These are phyloP conservation scores for Urostyla sp. DNA, from an alignment of 73 alveolate genomes.

Conservation along the genomic window DNA sequence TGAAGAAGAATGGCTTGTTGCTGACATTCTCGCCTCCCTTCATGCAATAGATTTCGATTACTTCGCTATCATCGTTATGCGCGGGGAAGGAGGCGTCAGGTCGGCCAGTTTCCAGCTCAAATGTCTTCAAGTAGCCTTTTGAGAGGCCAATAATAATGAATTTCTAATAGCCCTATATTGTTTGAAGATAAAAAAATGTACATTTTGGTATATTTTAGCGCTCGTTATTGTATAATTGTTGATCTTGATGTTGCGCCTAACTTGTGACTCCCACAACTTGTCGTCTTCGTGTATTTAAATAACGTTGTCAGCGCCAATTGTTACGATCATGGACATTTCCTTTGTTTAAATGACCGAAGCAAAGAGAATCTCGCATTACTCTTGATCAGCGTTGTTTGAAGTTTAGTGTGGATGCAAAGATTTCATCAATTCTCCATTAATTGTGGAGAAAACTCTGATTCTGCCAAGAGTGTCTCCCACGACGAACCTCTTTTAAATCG, in stretches of 20 bases:
- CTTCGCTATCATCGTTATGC: conserved; percentile 13
- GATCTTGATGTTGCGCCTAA: conserved; percentile 21
- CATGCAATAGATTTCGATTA: conserved; percentile 23
- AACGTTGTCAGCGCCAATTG: conserved; percentile 56
- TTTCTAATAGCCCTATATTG: too few relatives aligned
- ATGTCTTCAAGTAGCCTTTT: conserved; percentile 22
- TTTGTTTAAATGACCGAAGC: conserved; percentile 16
- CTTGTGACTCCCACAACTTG: conserved; percentile 4
- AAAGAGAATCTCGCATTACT: conserved; percentile 54
- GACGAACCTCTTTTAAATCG: conserved; percentile 72
- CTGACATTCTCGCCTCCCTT: too few relatives aligned
- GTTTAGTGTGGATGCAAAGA: conserved; percentile 46
- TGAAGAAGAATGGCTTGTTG: conserved; percentile 39
- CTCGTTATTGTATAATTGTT: conserved; percentile 2
- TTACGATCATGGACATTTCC: conserved; percentile 52
- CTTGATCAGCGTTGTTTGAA: too few relatives aligned
- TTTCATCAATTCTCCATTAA: conserved; percentile 84
- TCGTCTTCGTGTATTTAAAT: conserved; percentile 68
- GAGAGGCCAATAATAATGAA: conserved; percentile 43
- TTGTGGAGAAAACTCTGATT: conserved; percentile 68
- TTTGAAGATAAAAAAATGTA: too few relatives aligned
- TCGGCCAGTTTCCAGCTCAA: conserved; percentile 63
- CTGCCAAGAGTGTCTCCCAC: conserved; percentile 82
- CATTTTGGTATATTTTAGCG: conserved; percentile 14
- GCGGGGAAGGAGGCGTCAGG: conserved; percentile 61